phyloP scores from a whole-genome alignment of 208 protist species.

The Crithidia expoeki region DNA sequence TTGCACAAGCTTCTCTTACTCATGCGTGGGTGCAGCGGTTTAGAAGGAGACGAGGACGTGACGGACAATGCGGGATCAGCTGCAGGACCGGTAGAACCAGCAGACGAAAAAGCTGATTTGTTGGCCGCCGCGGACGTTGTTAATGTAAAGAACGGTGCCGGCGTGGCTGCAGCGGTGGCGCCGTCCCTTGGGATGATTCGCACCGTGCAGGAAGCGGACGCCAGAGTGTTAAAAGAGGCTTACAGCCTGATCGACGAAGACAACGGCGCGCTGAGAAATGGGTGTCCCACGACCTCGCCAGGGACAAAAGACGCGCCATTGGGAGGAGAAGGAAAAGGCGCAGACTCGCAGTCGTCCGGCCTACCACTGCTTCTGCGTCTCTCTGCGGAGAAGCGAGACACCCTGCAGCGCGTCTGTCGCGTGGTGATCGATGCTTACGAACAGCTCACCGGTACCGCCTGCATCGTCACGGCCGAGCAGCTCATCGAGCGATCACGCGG shows the following conservation, averaged over 20 bases:
- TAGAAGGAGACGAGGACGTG: constrained; percentile 5
- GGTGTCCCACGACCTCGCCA: neutral
- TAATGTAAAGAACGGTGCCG: neutral
- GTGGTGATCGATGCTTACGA: constrained; percentile 69
- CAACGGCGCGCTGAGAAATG: neutral
- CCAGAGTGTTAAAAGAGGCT: constrained; percentile 32
- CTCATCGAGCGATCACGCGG: constrained; percentile 52
- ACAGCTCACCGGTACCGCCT: constrained; percentile 56
- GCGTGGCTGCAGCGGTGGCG: constrained; percentile 1
- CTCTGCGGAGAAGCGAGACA: constrained; percentile 9
- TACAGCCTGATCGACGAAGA: constrained; percentile 10
- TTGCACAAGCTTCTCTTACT: constrained; percentile 63
- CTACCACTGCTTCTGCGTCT: constrained; percentile 30
- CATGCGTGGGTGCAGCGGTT: constrained; percentile 51
- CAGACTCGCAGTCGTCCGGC: neutral
- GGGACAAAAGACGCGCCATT: neutral
- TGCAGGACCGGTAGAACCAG: neutral
- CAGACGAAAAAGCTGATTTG: neutral
- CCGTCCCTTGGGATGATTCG: constrained; percentile 45
- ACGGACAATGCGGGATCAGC: neutral
- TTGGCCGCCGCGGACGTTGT: neutral
- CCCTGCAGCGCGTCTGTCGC: constrained; percentile 39
- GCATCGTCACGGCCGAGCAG: constrained; percentile 59
- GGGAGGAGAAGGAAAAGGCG: neutral
- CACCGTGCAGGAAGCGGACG: constrained; percentile 51